These are phyloP conservation scores for Garcia nutans DNA, from an alignment of 345 rosid species.

Conservation along the genomic window DNA sequence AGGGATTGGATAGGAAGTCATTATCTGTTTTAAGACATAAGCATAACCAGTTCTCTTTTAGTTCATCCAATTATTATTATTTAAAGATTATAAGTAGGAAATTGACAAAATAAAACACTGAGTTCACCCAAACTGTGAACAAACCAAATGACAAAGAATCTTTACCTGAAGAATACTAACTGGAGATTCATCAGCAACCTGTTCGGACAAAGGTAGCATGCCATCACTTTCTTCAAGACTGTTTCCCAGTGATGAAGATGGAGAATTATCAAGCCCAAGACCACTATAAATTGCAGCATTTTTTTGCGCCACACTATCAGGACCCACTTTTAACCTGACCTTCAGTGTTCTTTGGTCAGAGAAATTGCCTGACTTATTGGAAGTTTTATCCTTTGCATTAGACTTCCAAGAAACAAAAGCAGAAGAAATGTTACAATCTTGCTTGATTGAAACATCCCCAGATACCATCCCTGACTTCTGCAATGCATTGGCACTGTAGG, in stretches of 20 bases:
- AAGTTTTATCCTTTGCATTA: slow-evolving; percentile 34
- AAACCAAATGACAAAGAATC: slow-evolving; percentile 22
- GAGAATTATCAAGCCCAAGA: slow-evolving; percentile 61
- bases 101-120: not conserved
- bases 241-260: slow-evolving; percentile 48
- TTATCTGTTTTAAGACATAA: slow-evolving; percentile 50
- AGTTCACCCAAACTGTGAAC: not conserved
- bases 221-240: slow-evolving; percentile 45
- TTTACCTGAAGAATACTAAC: slow-evolving; percentile 66
- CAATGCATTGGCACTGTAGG: slow-evolving; percentile 14
- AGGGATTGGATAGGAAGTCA: slow-evolving; percentile 57
- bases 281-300: slow-evolving; percentile 51
- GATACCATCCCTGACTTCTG: slow-evolving; percentile 22
- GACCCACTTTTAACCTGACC: slow-evolving; percentile 60
- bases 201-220: slow-evolving; percentile 25
- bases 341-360: slow-evolving; percentile 45
- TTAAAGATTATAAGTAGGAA: not conserved
- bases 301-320: slow-evolving; percentile 40
- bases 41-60: not conserved
- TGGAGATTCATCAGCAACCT: slow-evolving; percentile 44
- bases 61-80: not conserved
- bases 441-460: slow-evolving; percentile 35
- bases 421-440: slow-evolving; percentile 28
- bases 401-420: slow-evolving; percentile 28
- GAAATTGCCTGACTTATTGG: slow-evolving; percentile 27